phyloP scores from a whole-genome alignment of 2,329 filamentous ascomycete species.

The Hypoxylon sp. region DNA sequence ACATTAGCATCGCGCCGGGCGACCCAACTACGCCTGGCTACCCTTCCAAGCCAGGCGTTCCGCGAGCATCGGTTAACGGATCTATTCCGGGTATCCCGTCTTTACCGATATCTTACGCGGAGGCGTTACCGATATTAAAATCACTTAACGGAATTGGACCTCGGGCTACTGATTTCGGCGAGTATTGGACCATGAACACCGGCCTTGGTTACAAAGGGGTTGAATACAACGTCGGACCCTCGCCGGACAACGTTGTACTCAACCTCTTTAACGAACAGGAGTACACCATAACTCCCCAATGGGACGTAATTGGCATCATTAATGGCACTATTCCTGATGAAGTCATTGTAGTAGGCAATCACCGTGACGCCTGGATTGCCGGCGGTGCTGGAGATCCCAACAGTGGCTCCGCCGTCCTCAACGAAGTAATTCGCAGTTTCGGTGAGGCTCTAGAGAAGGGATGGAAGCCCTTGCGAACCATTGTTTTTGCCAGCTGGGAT shows the following conservation, averaged over 20 bases:
- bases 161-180: slow-evolving; percentile 77
- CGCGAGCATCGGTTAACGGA: slow-evolving; percentile 76
- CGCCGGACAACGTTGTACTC: slow-evolving; percentile 76
- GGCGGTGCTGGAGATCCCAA: slow-evolving; percentile 86
- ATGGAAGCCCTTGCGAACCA: slow-evolving; percentile 88
- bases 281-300: slow-evolving; percentile 83
- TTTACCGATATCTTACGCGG: slow-evolving; percentile 87
- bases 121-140: slow-evolving; percentile 88
- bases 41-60: slow-evolving; percentile 89
- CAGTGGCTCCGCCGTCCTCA: slow-evolving; percentile 82
- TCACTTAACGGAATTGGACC: slow-evolving; percentile 91
- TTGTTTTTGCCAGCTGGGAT: slow-evolving; percentile 89
- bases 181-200: slow-evolving; percentile 76
- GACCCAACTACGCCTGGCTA: slow-evolving; percentile 95
- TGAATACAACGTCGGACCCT: slow-evolving; percentile 86
- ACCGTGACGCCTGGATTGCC: slow-evolving; percentile 90
- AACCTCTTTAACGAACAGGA: slow-evolving; percentile 84
- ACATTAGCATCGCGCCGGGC: slow-evolving; percentile 76
- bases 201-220: slow-evolving; percentile 85
- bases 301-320: slow-evolving; percentile 93
- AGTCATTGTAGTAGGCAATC: slow-evolving; percentile 91
- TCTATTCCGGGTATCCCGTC: slow-evolving; percentile 89
- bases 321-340: slow-evolving; percentile 89
- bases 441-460: slow-evolving; percentile 76
- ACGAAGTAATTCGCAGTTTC: slow-evolving; percentile 81